Conservation (phyloP, 352 stramenopile species). For the Phytophthora brassicae region DNA sequence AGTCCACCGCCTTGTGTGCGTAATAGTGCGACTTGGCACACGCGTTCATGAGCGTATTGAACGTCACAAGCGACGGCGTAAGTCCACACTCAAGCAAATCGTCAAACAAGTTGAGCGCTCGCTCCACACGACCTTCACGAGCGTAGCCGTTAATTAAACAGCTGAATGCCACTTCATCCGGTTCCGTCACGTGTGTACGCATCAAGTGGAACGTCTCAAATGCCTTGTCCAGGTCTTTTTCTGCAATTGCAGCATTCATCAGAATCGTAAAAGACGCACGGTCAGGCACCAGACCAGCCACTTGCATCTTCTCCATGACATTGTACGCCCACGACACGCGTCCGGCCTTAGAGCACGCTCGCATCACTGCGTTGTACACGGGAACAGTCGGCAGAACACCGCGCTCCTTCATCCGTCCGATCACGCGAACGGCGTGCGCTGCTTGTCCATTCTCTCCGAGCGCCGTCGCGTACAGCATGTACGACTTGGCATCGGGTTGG, state of each 20-base stretch:
- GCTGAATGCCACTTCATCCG: conserved; percentile 70
- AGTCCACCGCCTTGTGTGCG: conserved; percentile 82
- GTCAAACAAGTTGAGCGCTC: conserved; percentile 72
- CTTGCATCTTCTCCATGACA: conserved; percentile 86
- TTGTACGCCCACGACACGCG: conserved; percentile 80
- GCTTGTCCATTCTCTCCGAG: conserved; percentile 48
- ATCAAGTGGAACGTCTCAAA: conserved; percentile 88
- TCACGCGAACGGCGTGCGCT: conserved; percentile 61
- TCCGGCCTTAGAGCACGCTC: conserved; percentile 68
- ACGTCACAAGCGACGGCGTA: conserved; percentile 72
- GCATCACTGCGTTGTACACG: conserved; percentile 84
- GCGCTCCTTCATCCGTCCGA: conserved; percentile 81
- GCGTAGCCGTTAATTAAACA: conserved; percentile 77
- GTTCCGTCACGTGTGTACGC: conserved; percentile 70
- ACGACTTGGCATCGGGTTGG: conserved; percentile 57
- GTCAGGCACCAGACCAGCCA: conserved; percentile 64
- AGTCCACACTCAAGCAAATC: conserved; percentile 72
- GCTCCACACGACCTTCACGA: conserved; percentile 73
- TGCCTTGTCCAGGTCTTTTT: conserved; percentile 74
- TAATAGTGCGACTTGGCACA: conserved; percentile 86
- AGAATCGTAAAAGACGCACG: conserved; percentile 77
- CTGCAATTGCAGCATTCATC: conserved; percentile 75
- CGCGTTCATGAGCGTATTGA: conserved; percentile 79
- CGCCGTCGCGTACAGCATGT: conserved; percentile 79
- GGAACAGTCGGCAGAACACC: conserved; percentile 56